Conservation (phyloP, 2,329 filamentous ascomycete species). For the Colletotrichum filicis region DNA sequence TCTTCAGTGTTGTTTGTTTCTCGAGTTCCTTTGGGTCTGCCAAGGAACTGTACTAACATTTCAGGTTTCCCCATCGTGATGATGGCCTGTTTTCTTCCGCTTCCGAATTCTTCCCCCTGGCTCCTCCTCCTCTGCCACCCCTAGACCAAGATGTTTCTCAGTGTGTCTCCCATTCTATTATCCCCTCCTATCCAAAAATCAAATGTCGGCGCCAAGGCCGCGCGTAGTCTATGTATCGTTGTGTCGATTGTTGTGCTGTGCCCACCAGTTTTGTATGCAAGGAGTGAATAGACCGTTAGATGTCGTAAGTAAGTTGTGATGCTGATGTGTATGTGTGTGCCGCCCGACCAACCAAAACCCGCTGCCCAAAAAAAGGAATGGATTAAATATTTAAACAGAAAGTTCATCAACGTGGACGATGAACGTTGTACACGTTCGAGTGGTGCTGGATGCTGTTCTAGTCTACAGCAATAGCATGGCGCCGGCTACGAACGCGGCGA, state of each 20-base stretch:
- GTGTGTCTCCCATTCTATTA: conserved; percentile 24
- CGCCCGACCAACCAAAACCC: neutral
- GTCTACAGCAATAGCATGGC: conserved; percentile 26
- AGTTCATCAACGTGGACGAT: neutral
- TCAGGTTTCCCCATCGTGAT: neutral
- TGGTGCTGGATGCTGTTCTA: neutral
- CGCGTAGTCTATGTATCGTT: conserved; percentile 25
- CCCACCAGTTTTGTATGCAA: conserved; percentile 33
- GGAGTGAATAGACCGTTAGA: conserved; percentile 34
- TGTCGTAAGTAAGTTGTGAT: conserved; percentile 32
- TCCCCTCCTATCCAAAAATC: neutral
- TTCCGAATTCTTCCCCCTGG: neutral
- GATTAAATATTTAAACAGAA: conserved; percentile 27
- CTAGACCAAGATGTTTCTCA: neutral
- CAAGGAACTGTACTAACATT: neutral
- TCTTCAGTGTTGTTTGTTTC: neutral
- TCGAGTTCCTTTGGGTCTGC: neutral
- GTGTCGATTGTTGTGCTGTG: conserved; percentile 1
- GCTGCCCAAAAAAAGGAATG: conserved; percentile 9
- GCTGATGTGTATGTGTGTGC: conserved; percentile 30
- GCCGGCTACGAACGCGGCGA: conserved; percentile 42
- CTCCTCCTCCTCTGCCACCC: neutral
- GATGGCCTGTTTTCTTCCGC: neutral
- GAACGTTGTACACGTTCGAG: neutral
- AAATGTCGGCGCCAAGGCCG: conserved; percentile 1